Conservation (phyloP, 768 basidiomycete genomes). For the Hypsizygus marmoreus region DNA sequence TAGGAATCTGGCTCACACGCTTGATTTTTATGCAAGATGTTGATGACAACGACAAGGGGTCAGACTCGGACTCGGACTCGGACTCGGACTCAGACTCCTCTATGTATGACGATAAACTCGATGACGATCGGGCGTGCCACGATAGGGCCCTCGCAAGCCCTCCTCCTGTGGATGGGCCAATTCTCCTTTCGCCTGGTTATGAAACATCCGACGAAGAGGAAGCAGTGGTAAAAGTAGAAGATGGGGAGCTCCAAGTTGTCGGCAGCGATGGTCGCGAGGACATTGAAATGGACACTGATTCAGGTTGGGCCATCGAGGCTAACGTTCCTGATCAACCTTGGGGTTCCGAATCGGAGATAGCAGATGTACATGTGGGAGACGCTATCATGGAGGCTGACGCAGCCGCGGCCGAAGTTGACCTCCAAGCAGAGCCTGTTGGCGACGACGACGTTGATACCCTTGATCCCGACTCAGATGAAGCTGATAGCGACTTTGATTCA, state of each 20-base stretch:
- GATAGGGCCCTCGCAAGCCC: not conserved
- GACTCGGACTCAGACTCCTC: not conserved
- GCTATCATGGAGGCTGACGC: not conserved
- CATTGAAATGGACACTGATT: slow-evolving; percentile 6
- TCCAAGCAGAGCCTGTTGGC: not conserved
- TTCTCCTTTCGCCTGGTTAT: slow-evolving; percentile 7
- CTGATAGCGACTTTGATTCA: slow-evolving; percentile 10
- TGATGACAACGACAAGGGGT: not conserved
- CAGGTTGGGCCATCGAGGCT: slow-evolving; percentile 2
- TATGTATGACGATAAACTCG: not conserved
- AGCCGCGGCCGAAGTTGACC: not conserved
- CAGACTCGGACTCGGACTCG: not conserved
- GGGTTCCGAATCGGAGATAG: not conserved
- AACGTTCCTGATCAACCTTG: slow-evolving; percentile 1
- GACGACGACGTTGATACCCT: not conserved
- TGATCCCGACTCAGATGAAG: slow-evolving; percentile 3
- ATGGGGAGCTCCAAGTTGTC: too few relatives aligned
- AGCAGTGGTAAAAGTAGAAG: not conserved
- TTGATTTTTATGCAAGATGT: not conserved
- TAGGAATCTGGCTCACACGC: slow-evolving; percentile 2
- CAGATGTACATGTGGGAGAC: not conserved
- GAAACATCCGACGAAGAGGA: slow-evolving; percentile 5
- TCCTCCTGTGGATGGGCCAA: slow-evolving; percentile 6
- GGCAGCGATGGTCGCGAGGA: too few relatives aligned
- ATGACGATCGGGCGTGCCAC: not conserved